Percentiles rank a stretch among this genome's conserved stretches.
Evolutionary conservation across 2,329 filamentous ascomycete species (phyloP).

Genomic region (Aspergillus transmontanensis): DNA sequence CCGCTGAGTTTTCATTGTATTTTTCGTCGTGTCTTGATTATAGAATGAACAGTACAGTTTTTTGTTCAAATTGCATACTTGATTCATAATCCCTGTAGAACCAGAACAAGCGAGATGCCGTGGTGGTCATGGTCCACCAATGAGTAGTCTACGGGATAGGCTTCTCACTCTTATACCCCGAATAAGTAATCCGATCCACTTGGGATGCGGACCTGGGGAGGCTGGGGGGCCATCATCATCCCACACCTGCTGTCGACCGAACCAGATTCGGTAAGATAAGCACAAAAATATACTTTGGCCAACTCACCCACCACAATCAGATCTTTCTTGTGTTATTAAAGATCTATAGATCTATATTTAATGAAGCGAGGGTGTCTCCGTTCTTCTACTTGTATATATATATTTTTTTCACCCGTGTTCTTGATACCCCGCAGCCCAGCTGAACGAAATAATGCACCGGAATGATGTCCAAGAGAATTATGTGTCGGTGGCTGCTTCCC

Average conservation of each 20-base stretch:
- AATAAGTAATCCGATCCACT: constrained; percentile 2
- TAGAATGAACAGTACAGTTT: neutral
- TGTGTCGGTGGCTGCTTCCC: neutral
- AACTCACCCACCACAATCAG: neutral
- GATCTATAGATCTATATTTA: neutral
- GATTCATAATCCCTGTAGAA: neutral
- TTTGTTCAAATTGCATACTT: neutral
- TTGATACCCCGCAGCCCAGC: neutral
- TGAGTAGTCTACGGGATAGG: neutral
- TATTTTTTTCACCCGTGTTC: neutral
- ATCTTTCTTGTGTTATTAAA: neutral
- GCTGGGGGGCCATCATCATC: neutral
- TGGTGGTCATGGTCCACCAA: neutral
- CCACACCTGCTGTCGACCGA: neutral
- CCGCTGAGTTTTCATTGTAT: neutral
- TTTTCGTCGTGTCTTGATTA: neutral
- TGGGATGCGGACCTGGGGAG: neutral
- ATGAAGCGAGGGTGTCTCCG: neutral
- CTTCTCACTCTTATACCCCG: neutral
- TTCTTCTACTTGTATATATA: neutral
- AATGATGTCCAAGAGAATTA: neutral
- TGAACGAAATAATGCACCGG: neutral
- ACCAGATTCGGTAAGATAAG: neutral
- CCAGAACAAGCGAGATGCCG: neutral
- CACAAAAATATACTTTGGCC: neutral